Evolutionary conservation across 2,329 filamentous ascomycete species (phyloP), one percentile per base, ranked within the genome.

Genomic region (Calonectria crousiana): DNA sequence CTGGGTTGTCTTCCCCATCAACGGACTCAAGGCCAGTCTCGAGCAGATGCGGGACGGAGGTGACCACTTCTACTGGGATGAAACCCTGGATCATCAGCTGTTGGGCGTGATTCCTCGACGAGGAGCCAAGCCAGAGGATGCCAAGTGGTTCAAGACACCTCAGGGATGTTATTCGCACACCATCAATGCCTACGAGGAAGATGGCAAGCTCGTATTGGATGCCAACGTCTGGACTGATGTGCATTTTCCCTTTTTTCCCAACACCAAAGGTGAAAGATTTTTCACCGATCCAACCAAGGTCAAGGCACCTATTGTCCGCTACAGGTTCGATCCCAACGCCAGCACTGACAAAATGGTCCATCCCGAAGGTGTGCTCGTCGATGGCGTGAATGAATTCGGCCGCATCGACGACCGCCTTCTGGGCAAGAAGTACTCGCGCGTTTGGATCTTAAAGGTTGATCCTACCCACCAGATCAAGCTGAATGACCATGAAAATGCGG

Each of bases 1-100:
- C 36, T 71, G 62, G 60, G 69, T 71, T 5, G 28, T 71, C n/a
- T 71, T 71, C 28, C 69, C 69, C 9, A 71, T 71, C 8, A 71
- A 71, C 5, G 34, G 69, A 18, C 60, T 71, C 30, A 71, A 67
- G 18, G 41, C 41, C 41, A 47, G 41, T 18, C 41, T 47, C 8
- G 41, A 47, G 20, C 41, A 47, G 41, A 47, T 47, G 41, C 20
- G n/a, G n/a, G n/a, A n/a, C 20, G 18, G 41, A 3, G 41, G 41
- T 11, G 41, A 47, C 20, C 41, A 47, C 20, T 47, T 47, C 20
- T 47, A 47, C 20, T 47, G 41, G 41, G 41, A 47, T 10, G 41
- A 47, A 47, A 47, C 41, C 20, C 41, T 47, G 18, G 41, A 47
- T 3, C 41, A 47, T 47, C 41, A 47, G 41, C 41, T 47, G 10